Evolutionary conservation across 805 yeast species (phyloP).

Genomic region (Pichia exigua): DNA sequence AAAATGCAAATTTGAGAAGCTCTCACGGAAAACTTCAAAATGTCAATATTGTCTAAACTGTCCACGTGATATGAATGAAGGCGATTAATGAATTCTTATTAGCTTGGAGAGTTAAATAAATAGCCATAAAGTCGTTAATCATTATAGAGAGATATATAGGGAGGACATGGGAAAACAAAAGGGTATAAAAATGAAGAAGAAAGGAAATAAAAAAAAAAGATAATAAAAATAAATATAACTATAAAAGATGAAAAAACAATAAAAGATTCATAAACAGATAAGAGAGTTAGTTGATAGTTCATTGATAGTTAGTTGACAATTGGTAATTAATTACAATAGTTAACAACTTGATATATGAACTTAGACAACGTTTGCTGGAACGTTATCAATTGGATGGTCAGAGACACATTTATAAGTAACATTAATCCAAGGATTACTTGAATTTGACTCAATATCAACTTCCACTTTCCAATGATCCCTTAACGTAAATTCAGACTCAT

Average conservation of each 20-base stretch:
- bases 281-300: neutral
- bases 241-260: no score
- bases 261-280: neutral
- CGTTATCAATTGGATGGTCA: neutral
- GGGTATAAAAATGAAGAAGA: neutral
- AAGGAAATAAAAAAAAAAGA: neutral
- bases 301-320: neutral
- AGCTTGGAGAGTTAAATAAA: no score
- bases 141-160: neutral
- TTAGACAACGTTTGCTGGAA: conserved; percentile 1
- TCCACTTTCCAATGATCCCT: conserved; percentile 59
- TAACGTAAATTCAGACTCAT: conserved; percentile 35
- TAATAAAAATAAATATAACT: no score
- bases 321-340: neutral
- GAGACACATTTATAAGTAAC: conserved; percentile 40
- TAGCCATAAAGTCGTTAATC: neutral
- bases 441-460: conserved; percentile 58
- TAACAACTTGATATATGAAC: neutral
- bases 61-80: neutral
- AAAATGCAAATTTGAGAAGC: neutral
- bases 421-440: conserved; percentile 57
- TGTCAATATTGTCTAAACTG: neutral
- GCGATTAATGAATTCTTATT: neutral
- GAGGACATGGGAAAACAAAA: neutral
- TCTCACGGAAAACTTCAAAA: neutral